Evolutionary conservation across 768 basidiomycete genomes (phyloP), one percentile per base, ranked within the genome.

Genomic region (Fibroporia radiculosa): DNA sequence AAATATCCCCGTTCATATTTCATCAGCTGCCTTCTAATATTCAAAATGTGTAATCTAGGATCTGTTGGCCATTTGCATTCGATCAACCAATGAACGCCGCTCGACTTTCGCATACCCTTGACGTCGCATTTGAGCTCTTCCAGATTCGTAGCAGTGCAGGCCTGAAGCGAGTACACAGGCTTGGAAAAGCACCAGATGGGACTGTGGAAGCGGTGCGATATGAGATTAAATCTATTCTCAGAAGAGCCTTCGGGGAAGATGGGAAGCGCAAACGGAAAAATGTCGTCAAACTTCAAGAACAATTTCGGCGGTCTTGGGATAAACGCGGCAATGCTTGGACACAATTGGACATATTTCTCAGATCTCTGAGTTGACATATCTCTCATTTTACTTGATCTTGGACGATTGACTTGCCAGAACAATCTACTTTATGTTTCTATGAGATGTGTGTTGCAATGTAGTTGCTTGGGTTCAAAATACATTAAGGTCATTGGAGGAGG

Each of bases 101-200:
- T 10, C 45, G 52, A 23, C 40, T 56, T 26, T 44, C 54, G 7
- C 51, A 54, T n/a, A 45, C 50, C 32, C 51, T 57, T 32, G 28
- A 52, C 23, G 42, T 61, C 24, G 60, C 51, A 8, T 61, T 57
- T 45, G 56, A 61, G 53, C 49, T 61, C 11, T 43, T 61, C 32
- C 56, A 59, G 40, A 56, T 57, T 4, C 56, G 59, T 23, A 50
- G 49, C 8, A 54, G 56, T 3, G 37, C 48, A 6, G 55, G 50
- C 3, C 32, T 45, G 11, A 48, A 44, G 43, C 54, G 48, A 6
- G 41, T 50, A 25, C 51, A 40, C 22, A 49, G 58, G 19, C 49
- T 48, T 3, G 55, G 52, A 6, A 45, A 47, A 33, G 35, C 38
- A 14, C 54, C 54, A 8, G 34, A 24, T 3, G 58, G 56, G 1